A percentile compares a stretch with the other conserved stretches of the same genome.
phyloP scores from a whole-genome alignment of 768 basidiomycete species.

The Pleurotus tuber-regium region DNA sequence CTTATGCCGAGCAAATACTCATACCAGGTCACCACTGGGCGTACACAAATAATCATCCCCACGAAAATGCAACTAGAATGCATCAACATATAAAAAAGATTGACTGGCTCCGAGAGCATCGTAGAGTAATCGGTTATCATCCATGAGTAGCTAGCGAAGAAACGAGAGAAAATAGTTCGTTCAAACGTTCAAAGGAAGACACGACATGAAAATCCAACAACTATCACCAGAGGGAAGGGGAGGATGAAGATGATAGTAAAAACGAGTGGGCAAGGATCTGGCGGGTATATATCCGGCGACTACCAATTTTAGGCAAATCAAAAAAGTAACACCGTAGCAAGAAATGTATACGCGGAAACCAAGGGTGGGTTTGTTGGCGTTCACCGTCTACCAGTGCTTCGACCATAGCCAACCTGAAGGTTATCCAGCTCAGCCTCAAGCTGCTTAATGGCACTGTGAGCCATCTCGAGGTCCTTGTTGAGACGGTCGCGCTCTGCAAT shows the following conservation, averaged over 20 bases:
- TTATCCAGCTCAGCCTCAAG: conserved; percentile 90
- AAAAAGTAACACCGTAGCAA: neutral
- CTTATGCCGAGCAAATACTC: too few relatives aligned
- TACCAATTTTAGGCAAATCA: too few relatives aligned
- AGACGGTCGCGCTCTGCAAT: conserved; percentile 97
- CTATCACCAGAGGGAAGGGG: neutral
- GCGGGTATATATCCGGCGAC: too few relatives aligned
- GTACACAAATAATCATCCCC: too few relatives aligned
- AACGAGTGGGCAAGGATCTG: conserved; percentile 8
- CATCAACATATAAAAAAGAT: neutral
- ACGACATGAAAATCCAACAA: neutral
- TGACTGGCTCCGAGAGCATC: neutral
- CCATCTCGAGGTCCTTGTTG: conserved; percentile 97
- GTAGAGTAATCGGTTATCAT: neutral
- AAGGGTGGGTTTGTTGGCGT: conserved; percentile 7
- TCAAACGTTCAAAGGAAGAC: neutral
- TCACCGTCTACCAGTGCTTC: conserved; percentile 65
- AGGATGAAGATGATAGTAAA: conserved; percentile 1
- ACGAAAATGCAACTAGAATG: conserved; percentile 9
- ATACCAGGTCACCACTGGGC: too few relatives aligned
- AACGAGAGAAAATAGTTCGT: conserved; percentile 6
- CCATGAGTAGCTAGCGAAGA: neutral
- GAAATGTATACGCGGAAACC: neutral
- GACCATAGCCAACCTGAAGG: conserved; percentile 82
- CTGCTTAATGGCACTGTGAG: conserved; percentile 88